Evolutionary conservation across 225 moss, liverwort and hornwort genomes (phyloP).

Genomic region (Polytrichum commune): DNA sequence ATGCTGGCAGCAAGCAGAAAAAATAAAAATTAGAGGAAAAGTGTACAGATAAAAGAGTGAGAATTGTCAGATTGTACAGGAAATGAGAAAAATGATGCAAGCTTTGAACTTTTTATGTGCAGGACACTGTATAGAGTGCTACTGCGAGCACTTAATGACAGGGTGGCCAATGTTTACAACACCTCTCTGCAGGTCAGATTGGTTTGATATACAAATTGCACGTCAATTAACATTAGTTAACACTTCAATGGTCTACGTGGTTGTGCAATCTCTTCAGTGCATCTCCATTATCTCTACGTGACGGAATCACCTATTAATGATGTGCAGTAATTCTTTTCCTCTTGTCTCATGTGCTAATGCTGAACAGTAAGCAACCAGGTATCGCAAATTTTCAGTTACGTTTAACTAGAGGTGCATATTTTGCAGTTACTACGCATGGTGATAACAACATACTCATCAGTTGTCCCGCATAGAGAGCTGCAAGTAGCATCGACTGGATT

Average conservation of each 20-base stretch:
- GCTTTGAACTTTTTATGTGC: constrained; percentile 9
- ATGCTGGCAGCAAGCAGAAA: too few species aligned
- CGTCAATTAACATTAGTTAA: neutral
- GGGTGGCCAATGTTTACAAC: constrained; percentile 82
- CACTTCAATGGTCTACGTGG: neutral
- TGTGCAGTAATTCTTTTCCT: too few species aligned
- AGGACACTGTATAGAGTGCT: constrained; percentile 70
- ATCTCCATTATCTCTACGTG: too few species aligned
- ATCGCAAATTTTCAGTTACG: too few species aligned
- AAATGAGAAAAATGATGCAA: constrained; percentile 7
- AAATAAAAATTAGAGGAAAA: too few species aligned
- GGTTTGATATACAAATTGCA: too few species aligned
- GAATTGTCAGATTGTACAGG: too few species aligned
- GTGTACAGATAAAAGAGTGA: too few species aligned
- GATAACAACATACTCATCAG: constrained; percentile 28
- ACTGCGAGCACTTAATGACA: constrained; percentile 81
- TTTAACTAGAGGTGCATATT: neutral
- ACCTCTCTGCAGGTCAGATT: constrained; percentile 67
- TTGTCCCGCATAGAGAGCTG: constrained; percentile 64
- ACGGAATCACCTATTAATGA: too few species aligned
- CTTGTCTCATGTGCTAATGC: too few species aligned
- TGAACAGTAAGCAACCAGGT: too few species aligned
- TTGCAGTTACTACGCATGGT: constrained; percentile 39
- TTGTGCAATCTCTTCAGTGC: neutral
- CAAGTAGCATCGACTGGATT: constrained; percentile 54